These are phyloP conservation scores for Phaseolus lunatus DNA, from an alignment of 306 rosid genomes.

Conservation along the genomic window DNA sequence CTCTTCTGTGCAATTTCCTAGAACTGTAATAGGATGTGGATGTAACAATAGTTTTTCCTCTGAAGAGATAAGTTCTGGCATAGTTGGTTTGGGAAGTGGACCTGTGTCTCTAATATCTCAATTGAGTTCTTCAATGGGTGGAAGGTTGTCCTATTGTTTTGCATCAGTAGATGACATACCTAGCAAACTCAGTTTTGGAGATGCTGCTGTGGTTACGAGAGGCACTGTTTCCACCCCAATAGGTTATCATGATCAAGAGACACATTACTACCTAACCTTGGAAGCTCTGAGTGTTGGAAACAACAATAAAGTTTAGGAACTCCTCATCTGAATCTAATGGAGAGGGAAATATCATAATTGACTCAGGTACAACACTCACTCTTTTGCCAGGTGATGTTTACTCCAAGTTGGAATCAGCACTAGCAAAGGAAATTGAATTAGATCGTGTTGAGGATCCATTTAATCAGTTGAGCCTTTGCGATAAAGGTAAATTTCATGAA, in stretches of 20 bases:
- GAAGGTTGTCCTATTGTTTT: neutral
- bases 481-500: neutral
- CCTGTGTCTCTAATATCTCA: neutral
- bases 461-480: slow-evolving; percentile 27
- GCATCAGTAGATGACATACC: neutral
- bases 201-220: neutral
- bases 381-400: neutral
- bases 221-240: slow-evolving; percentile 29
- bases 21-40: neutral
- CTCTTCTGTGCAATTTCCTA: neutral
- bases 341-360: slow-evolving; percentile 48
- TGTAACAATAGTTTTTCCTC: neutral
- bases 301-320: neutral
- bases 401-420: neutral
- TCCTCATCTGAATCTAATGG: neutral
- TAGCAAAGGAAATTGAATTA: neutral
- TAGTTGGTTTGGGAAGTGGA: neutral
- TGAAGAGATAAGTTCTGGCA: neutral
- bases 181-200: neutral
- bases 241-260: fast-evolving
- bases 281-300: slow-evolving; percentile 2
- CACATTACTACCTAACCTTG: slow-evolving; percentile 2
- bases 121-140: neutral
- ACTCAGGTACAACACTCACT: slow-evolving; percentile 47
- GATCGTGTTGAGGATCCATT: slow-evolving; percentile 11